These are phyloP conservation scores for Lecanicillium sp. DNA, from an alignment of 2,329 filamentous ascomycete genomes.

Conservation along the genomic window DNA sequence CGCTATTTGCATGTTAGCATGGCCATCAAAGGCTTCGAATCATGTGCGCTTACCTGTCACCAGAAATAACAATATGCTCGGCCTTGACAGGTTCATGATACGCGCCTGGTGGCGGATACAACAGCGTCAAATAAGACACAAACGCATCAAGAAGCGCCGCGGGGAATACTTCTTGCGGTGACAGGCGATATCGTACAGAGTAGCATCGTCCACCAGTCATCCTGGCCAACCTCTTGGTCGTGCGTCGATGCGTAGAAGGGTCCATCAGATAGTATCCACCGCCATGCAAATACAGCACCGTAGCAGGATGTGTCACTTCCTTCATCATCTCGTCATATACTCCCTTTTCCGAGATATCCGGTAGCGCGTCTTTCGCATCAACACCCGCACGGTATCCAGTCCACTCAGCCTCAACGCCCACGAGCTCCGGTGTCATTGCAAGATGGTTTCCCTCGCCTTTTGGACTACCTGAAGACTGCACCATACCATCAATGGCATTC, in stretches of 20 bases:
- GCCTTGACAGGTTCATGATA: constrained; percentile 58
- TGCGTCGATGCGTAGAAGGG: constrained; percentile 54
- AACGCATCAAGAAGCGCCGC: constrained; percentile 65
- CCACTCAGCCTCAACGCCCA: constrained; percentile 64
- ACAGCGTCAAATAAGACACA: constrained; percentile 61
- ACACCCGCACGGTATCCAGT: constrained; percentile 57
- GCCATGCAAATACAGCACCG: constrained; percentile 67
- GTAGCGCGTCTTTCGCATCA: constrained; percentile 38
- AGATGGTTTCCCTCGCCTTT: too few species aligned
- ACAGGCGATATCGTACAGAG: constrained; percentile 65
- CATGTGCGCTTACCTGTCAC: constrained; percentile 60
- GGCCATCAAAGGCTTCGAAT: too few species aligned
- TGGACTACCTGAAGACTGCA: too few species aligned
- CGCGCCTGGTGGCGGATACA: constrained; percentile 62
- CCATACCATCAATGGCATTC: constrained; percentile 36
- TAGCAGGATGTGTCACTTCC: constrained; percentile 54
- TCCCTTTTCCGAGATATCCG: constrained; percentile 50
- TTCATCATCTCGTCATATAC: constrained; percentile 60
- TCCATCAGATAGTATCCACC: constrained; percentile 69
- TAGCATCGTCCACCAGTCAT: constrained; percentile 60
- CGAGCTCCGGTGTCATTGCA: constrained; percentile 46
- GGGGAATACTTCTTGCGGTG: constrained; percentile 69
- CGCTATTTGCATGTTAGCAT: constrained; percentile 30
- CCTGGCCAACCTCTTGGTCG: constrained; percentile 54
- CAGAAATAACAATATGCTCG: constrained; percentile 59